Percentiles rank a stretch among this genome's conserved stretches.
These are phyloP conservation scores for Holtermanniella nyarrowii DNA, from an alignment of 768 basidiomycete species.

Conservation along the genomic window DNA sequence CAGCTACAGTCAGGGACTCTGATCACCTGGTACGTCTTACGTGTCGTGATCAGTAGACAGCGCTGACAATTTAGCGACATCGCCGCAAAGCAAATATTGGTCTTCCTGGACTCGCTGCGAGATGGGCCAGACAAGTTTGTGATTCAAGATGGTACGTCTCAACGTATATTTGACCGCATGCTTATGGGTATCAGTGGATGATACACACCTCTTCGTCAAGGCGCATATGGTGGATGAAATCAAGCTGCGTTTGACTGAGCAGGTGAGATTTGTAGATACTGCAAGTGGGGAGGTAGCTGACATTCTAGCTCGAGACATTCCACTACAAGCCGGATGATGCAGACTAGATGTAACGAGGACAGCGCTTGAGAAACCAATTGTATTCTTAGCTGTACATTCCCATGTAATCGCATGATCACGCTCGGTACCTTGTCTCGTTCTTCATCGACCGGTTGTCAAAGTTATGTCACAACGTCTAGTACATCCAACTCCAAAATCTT, in stretches of 20 bases:
- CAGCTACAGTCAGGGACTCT: too few species aligned
- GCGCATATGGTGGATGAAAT: constrained; percentile 24
- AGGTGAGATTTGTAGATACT: constrained; percentile 16
- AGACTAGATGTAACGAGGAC: neutral
- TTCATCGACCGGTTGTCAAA: too few species aligned
- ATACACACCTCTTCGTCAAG: constrained; percentile 29
- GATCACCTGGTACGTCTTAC: neutral
- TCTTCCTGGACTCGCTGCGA: constrained; percentile 21
- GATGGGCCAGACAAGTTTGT: constrained; percentile 29
- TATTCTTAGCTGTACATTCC: too few species aligned
- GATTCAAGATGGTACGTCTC: constrained; percentile 20
- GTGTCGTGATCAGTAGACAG: neutral
- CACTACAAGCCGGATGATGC: neutral
- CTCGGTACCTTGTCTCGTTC: too few species aligned
- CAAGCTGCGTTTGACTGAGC: constrained; percentile 26
- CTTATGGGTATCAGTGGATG: constrained; percentile 15
- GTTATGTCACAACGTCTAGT: too few species aligned
- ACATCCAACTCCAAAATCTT: too few species aligned
- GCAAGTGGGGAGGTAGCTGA: neutral
- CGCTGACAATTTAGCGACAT: constrained; percentile 17
- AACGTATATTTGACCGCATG: neutral
- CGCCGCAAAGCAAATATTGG: constrained; percentile 34
- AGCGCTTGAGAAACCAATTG: too few species aligned
- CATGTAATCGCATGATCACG: too few species aligned
- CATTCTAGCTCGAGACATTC: neutral